These are phyloP conservation scores for Colletotrichum acutatum DNA, from an alignment of 2,329 filamentous ascomycete species.

Conservation along the genomic window DNA sequence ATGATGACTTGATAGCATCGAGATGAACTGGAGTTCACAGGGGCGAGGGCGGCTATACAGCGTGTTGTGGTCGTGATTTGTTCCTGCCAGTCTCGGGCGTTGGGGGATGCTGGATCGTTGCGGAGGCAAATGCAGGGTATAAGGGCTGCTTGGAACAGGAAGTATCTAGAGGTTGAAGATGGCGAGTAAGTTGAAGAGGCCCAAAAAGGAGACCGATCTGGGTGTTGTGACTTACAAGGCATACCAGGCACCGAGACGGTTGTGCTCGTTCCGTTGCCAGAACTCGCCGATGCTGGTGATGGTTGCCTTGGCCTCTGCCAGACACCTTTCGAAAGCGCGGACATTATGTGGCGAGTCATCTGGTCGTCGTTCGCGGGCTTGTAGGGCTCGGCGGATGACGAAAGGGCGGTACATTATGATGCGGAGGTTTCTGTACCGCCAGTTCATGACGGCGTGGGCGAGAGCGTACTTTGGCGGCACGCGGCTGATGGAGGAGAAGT, in stretches of 20 bases:
- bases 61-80: slow-evolving; percentile 52
- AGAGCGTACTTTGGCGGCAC: slow-evolving; percentile 51
- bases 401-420: slow-evolving; percentile 61
- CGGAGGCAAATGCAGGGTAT: slow-evolving; percentile 60
- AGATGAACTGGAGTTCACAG: slow-evolving; percentile 51
- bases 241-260: slow-evolving; percentile 56
- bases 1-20: slow-evolving; percentile 55
- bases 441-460: slow-evolving; percentile 54
- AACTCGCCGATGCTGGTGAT: slow-evolving; percentile 51
- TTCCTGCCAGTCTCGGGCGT: slow-evolving; percentile 51
- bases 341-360: slow-evolving; percentile 28
- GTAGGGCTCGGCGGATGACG: slow-evolving; percentile 51
- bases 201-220: too few relatives aligned
- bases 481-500: slow-evolving; percentile 46
- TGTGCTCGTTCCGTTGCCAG: slow-evolving; percentile 50
- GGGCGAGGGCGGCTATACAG: slow-evolving; percentile 49
- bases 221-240: slow-evolving; percentile 41
- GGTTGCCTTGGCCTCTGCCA: slow-evolving; percentile 52
- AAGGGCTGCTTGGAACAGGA: slow-evolving; percentile 60
- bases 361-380: slow-evolving; percentile 3
- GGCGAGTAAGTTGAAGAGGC: not conserved
- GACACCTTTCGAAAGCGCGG: slow-evolving; percentile 44
- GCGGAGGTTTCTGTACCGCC: slow-evolving; percentile 56
- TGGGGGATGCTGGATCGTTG: slow-evolving; percentile 50
- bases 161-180: slow-evolving; percentile 47